phyloP scores from a whole-genome alignment of 169 alveolate genomes.

The Theileria annulata region DNA sequence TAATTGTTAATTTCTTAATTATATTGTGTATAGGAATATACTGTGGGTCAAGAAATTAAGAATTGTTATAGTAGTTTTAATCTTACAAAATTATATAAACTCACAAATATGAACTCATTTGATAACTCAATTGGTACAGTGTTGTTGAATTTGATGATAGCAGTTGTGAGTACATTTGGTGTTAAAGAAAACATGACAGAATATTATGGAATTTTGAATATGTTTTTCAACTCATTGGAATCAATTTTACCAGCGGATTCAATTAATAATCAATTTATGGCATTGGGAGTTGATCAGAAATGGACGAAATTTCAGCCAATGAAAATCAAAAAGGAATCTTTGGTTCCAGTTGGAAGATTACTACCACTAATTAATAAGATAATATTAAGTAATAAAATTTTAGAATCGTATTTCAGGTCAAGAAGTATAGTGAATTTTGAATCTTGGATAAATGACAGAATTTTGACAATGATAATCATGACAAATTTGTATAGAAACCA shows the following conservation, averaged over 20 bases:
- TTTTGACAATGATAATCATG: not conserved
- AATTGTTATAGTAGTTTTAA: not conserved
- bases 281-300: not conserved
- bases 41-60: not conserved
- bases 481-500: not conserved
- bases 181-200: not conserved
- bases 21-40: not conserved
- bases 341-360: not conserved
- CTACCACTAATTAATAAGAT: not conserved
- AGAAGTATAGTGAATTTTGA: not conserved
- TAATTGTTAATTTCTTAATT: not conserved
- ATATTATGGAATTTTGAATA: not conserved
- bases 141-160: not conserved
- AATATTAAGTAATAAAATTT: not conserved
- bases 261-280: not conserved
- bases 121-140: not conserved
- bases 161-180: not conserved
- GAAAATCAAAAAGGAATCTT: not conserved
- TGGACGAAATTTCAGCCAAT: not conserved
- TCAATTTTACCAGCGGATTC: not conserved
- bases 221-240: not conserved
- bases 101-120: not conserved
- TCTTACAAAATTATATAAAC: not conserved
- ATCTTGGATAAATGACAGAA: not conserved
- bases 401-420: not conserved